phyloP scores from a whole-genome alignment of 2,329 filamentous ascomycete species.

The Penicillium sclerotiorum region DNA sequence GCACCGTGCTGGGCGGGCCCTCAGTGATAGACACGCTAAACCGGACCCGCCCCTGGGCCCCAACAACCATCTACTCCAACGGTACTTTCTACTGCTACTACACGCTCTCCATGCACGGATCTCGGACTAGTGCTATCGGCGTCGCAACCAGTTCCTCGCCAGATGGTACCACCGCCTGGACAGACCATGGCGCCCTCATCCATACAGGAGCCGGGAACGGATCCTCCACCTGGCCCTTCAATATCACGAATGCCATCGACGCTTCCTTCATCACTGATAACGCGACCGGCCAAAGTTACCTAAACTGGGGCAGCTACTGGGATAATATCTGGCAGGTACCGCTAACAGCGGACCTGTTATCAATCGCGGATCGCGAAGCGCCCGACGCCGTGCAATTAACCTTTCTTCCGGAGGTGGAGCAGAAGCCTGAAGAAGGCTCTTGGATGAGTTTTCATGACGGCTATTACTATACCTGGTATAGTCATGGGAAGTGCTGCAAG shows the following conservation, averaged over 20 bases:
- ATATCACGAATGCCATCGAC: constrained; percentile 42
- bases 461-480: constrained; percentile 46
- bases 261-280: constrained; percentile 34
- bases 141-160: constrained; percentile 34
- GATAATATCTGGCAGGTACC: constrained; percentile 40
- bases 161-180: constrained; percentile 30
- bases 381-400: constrained; percentile 34
- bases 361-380: constrained; percentile 23
- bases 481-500: constrained; percentile 41
- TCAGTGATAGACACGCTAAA: constrained; percentile 36
- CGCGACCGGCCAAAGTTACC: constrained; percentile 28
- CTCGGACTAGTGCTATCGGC: constrained; percentile 39
- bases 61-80: constrained; percentile 33
- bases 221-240: constrained; percentile 34
- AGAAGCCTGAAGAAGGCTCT: constrained; percentile 36
- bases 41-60: constrained; percentile 38
- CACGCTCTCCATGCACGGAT: constrained; percentile 31
- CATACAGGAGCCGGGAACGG: constrained; percentile 30
- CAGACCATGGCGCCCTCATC: constrained; percentile 39
- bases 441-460: constrained; percentile 39
- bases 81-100: constrained; percentile 43
- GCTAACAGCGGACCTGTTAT: constrained; percentile 33
- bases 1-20: constrained; percentile 32
- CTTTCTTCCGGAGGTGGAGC: constrained; percentile 19
- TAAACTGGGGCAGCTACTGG: constrained; percentile 42